A percentile compares a stretch with the other conserved stretches of the same genome.
Evolutionary conservation across 2,329 filamentous ascomycete genomes (phyloP).

Genomic region (Metarhizium sp.): DNA sequence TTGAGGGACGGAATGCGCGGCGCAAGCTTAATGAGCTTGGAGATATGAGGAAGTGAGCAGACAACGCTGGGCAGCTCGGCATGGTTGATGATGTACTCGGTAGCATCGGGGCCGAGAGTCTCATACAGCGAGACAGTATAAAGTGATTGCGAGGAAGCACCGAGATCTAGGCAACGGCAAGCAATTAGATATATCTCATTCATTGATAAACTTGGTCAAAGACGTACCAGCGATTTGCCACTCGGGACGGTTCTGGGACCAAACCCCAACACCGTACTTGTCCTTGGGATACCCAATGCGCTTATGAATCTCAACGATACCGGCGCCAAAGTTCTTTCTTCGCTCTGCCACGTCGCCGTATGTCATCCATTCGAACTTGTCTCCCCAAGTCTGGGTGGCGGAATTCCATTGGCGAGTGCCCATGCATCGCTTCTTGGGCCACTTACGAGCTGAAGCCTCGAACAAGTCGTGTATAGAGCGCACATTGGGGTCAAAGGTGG

Average conservation of each 20-base stretch:
- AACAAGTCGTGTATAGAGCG: constrained; percentile 75
- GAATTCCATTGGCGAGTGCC: constrained; percentile 75
- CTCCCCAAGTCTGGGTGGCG: constrained; percentile 59
- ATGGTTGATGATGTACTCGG: constrained; percentile 94
- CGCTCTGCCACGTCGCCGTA: constrained; percentile 72
- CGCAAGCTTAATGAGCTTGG: constrained; percentile 69
- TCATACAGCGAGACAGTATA: constrained; percentile 94
- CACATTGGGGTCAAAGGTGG: constrained; percentile 60
- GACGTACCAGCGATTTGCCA: constrained; percentile 69
- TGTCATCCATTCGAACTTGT: constrained; percentile 73
- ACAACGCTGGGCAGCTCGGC: constrained; percentile 66
- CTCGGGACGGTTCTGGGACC: constrained; percentile 78
- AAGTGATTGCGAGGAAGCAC: constrained; percentile 75
- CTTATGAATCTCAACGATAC: constrained; percentile 73
- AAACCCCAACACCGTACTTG: constrained; percentile 70
- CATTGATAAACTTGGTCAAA: too few relatives aligned
- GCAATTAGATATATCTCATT: background rate
- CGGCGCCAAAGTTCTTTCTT: constrained; percentile 76
- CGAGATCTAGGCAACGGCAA: constrained; percentile 56
- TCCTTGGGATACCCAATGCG: constrained; percentile 51
- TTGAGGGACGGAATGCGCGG: constrained; percentile 73
- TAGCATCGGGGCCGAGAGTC: constrained; percentile 82
- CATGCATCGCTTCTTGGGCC: constrained; percentile 62
- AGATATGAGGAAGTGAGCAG: constrained; percentile 72
- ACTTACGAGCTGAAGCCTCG: constrained; percentile 53